Percentiles rank a stretch among this genome's conserved stretches.
Evolutionary conservation across 345 rosid species (phyloP).

Genomic region (Salix caprea): DNA sequence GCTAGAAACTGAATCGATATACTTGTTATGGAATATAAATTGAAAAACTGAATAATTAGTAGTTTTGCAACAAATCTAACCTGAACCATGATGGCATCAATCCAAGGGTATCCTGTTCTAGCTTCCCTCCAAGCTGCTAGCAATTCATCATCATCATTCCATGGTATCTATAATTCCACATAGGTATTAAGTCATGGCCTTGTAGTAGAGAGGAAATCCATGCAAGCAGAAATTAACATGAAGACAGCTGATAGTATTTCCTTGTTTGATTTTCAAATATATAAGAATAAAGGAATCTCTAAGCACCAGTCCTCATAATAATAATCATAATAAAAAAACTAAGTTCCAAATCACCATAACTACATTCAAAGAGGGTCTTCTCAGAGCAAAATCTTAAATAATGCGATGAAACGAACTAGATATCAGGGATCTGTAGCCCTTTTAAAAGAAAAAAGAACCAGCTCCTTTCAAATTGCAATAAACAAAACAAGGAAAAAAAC

Average conservation of each 20-base stretch:
- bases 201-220: background rate
- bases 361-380: background rate
- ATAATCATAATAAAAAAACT: background rate
- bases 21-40: background rate
- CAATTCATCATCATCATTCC: conserved; percentile 65
- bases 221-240: background rate
- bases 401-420: too few species aligned
- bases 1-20: background rate
- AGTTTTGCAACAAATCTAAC: conserved; percentile 38
- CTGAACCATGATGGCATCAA: conserved; percentile 98
- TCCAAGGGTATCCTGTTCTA: conserved; percentile 95
- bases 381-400: too few species aligned
- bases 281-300: background rate
- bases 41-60: background rate
- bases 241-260: background rate
- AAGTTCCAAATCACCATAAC: background rate
- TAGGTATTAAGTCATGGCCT: conserved; percentile 5
- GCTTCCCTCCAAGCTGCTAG: conserved; percentile 90
- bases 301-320: too few species aligned
- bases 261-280: background rate
- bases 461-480: background rate
- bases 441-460: background rate
- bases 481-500: conserved; percentile 2
- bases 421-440: too few species aligned
- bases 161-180: conserved; percentile 66